Evolutionary conservation across 2,329 filamentous ascomycete species (phyloP).

Genomic region (Scedosporium aurantiacum): DNA sequence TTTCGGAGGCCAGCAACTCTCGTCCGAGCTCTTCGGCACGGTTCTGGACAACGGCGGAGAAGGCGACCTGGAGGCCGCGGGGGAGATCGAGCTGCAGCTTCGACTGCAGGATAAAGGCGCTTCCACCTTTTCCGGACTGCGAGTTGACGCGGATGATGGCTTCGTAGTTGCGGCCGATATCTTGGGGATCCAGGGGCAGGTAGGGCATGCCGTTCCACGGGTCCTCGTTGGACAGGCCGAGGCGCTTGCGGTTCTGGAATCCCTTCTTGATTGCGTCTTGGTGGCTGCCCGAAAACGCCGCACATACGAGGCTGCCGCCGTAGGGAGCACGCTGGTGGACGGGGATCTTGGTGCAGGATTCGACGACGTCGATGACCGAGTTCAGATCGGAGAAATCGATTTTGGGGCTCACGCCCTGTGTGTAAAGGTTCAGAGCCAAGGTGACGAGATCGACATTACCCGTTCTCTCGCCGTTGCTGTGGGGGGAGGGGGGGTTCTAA

Average conservation of each 20-base stretch:
- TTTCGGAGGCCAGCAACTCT: conserved; percentile 75
- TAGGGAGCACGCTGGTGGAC: conserved; percentile 75
- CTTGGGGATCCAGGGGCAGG: conserved; percentile 80
- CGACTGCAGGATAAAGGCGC: conserved; percentile 86
- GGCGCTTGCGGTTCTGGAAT: conserved; percentile 37
- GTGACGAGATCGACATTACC: conserved; percentile 6
- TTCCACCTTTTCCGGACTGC: conserved; percentile 91
- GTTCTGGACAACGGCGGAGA: conserved; percentile 76
- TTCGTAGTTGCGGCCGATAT: conserved; percentile 92
- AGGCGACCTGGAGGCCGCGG: conserved; percentile 82
- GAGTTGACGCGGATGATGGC: conserved; percentile 97
- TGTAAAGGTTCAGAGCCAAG: conserved; percentile 31
- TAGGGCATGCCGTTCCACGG: conserved; percentile 63
- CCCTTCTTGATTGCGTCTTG: conserved; percentile 64
- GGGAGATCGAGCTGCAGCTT: conserved; percentile 86
- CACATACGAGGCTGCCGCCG: conserved; percentile 70
- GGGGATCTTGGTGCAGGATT: conserved; percentile 79
- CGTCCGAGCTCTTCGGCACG: conserved; percentile 70
- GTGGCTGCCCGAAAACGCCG: conserved; percentile 74
- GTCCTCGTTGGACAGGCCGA: conserved; percentile 44
- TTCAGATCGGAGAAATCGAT: conserved; percentile 50
- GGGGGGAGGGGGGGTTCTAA: background rate
- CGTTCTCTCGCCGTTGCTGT: conserved; percentile 37
- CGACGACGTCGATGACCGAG: conserved; percentile 46
- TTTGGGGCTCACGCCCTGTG: conserved; percentile 67